Conservation (phyloP, 257 asterid species). For the Solanum tarapatanum region DNA sequence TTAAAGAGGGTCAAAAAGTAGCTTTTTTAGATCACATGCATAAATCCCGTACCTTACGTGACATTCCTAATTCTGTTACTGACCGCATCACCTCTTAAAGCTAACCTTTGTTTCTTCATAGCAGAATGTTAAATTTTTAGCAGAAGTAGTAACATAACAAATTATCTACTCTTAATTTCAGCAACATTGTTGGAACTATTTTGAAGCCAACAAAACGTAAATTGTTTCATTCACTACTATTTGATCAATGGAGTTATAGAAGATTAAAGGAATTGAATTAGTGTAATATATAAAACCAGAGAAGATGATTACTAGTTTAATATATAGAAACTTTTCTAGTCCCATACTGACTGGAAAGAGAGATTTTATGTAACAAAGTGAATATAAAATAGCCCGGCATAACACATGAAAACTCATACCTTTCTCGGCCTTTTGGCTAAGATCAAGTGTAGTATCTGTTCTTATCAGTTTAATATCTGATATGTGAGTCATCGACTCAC, state of each 20-base stretch:
- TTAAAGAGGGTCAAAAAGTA: too few species aligned
- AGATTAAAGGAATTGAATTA: too few species aligned
- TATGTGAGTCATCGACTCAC: not conserved
- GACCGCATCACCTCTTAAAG: not conserved
- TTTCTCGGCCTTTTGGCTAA: constrained; percentile 76
- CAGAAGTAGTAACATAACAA: not conserved
- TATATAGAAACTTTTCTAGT: too few species aligned
- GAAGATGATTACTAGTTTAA: not conserved
- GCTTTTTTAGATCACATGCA: not conserved
- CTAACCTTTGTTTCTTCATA: too few species aligned
- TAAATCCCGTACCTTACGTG: not conserved
- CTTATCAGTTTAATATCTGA: constrained; percentile 43
- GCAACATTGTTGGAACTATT: too few species aligned
- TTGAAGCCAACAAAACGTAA: not conserved
- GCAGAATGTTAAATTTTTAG: too few species aligned
- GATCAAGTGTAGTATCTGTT: constrained; percentile 78
- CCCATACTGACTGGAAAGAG: too few species aligned
- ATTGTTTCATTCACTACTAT: not conserved
- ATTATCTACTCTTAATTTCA: too few species aligned
- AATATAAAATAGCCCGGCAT: too few species aligned
- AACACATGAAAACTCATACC: constrained; percentile 21
- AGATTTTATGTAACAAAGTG: too few species aligned
- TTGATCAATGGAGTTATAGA: not conserved
- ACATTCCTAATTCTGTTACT: not conserved
- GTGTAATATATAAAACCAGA: too few species aligned